These are phyloP conservation scores for Seiridium cupressi DNA, from an alignment of 2,329 filamentous ascomycete species.

Conservation along the genomic window DNA sequence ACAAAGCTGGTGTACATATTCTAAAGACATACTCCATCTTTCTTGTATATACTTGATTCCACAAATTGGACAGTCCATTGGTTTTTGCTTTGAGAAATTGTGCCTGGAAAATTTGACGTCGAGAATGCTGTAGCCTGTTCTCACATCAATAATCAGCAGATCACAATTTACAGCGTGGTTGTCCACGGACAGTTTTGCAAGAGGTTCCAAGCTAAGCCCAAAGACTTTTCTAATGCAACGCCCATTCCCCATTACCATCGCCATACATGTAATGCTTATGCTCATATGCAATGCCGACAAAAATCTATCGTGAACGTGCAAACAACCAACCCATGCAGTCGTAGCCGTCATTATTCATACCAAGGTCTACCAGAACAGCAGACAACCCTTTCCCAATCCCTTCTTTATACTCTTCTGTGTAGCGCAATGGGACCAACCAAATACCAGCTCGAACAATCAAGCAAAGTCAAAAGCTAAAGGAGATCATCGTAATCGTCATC, in stretches of 20 bases:
- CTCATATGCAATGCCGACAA: background rate
- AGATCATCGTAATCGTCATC: slow-evolving; percentile 51
- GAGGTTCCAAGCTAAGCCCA: no score
- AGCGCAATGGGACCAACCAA: background rate
- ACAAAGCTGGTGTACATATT: background rate
- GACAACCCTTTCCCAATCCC: background rate
- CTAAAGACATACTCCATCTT: background rate
- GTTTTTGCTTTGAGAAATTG: background rate
- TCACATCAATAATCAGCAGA: no score
- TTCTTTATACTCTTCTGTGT: background rate
- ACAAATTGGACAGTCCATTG: background rate
- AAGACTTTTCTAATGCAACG: no score
- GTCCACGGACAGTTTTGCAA: no score
- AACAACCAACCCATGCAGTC: background rate
- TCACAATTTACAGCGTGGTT: no score
- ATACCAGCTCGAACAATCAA: background rate
- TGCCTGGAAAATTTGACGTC: no score
- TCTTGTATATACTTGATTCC: slow-evolving; percentile 1
- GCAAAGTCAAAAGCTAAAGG: background rate
- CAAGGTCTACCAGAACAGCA: background rate
- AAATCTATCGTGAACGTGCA: background rate
- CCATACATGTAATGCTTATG: background rate
- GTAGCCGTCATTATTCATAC: slow-evolving; percentile 10
- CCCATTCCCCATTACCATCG: background rate
- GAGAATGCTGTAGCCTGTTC: no score